Percentiles rank a stretch among this genome's conserved stretches.
Conservation (phyloP, 495 filamentous ascomycete species). For the Aspergillus sclerotioniger region DNA sequence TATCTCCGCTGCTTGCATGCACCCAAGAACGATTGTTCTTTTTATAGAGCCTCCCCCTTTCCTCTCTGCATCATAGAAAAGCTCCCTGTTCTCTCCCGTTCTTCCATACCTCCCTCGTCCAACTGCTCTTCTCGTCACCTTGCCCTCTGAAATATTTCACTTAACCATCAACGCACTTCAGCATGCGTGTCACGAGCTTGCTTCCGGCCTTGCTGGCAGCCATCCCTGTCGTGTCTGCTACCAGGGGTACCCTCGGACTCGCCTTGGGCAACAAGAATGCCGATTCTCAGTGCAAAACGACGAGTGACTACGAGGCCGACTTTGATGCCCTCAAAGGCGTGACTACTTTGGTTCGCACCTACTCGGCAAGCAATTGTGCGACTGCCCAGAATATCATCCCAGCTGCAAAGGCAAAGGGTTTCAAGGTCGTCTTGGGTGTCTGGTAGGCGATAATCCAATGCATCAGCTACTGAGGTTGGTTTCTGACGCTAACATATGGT, state of each 20-base stretch:
- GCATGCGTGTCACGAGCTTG: slow-evolving; percentile 45
- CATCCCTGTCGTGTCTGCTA: slow-evolving; percentile 40
- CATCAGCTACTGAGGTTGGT: background rate
- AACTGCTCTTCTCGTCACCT: slow-evolving; percentile 3
- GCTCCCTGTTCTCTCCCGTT: too few species aligned
- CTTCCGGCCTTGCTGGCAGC: slow-evolving; percentile 42
- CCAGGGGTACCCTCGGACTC: slow-evolving; percentile 48
- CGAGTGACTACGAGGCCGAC: slow-evolving; percentile 64
- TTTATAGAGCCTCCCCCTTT: slow-evolving; percentile 1
- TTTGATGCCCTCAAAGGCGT: slow-evolving; percentile 58
- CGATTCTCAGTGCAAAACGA: slow-evolving; percentile 63
- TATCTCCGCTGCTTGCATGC: slow-evolving; percentile 1
- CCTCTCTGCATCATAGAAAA: background rate
- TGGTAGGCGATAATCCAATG: slow-evolving; percentile 51
- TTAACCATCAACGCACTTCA: slow-evolving; percentile 14
- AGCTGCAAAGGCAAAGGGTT: slow-evolving; percentile 66
- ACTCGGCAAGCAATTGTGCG: slow-evolving; percentile 64
- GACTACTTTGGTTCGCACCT: slow-evolving; percentile 64
- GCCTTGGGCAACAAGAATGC: slow-evolving; percentile 49
- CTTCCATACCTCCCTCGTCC: background rate
- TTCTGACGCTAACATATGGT: slow-evolving; percentile 2
- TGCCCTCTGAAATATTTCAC: background rate
- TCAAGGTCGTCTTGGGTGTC: slow-evolving; percentile 73
- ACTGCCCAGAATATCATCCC: slow-evolving; percentile 66
- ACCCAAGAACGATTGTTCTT: background rate